A percentile compares a stretch with the other conserved stretches of the same genome.
phyloP scores from a whole-genome alignment of 2,329 filamentous ascomycete genomes.

The Xylariaceae sp. region DNA sequence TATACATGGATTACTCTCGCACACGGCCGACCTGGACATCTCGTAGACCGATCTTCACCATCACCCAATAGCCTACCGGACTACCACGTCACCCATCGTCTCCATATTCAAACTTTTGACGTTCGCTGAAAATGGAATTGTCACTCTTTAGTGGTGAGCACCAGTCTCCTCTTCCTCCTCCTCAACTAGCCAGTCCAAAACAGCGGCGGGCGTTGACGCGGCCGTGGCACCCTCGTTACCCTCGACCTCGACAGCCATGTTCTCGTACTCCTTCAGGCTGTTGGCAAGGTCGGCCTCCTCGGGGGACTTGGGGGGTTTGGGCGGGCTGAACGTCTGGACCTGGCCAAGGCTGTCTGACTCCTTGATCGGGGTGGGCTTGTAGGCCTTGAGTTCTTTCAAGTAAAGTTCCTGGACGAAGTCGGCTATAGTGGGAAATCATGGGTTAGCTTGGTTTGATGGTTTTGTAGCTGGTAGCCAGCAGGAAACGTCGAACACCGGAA shows the following conservation, averaged over 20 bases:
- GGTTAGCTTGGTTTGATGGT: constrained; percentile 16
- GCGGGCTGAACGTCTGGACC: constrained; percentile 84
- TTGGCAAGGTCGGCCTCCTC: constrained; percentile 93
- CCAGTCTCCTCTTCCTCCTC: constrained; percentile 66
- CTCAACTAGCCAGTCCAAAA: constrained; percentile 83
- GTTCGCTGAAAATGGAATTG: constrained; percentile 5
- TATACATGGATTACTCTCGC: constrained; percentile 50
- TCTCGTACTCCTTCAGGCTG: constrained; percentile 94
- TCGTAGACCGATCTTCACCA: constrained; percentile 17
- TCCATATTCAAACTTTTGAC: background rate
- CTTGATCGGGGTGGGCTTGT: constrained; percentile 88
- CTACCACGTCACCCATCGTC: background rate
- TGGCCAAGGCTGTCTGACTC: constrained; percentile 86
- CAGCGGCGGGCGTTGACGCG: constrained; percentile 62
- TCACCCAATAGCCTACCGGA: constrained; percentile 18
- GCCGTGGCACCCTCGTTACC: constrained; percentile 73
- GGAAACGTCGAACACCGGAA: background rate
- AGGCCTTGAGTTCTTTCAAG: constrained; percentile 92
- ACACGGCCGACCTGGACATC: constrained; percentile 3
- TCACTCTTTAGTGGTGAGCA: constrained; percentile 54
- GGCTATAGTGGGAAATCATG: constrained; percentile 61
- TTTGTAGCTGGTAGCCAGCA: background rate
- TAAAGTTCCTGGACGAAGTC: constrained; percentile 98
- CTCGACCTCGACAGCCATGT: constrained; percentile 92
- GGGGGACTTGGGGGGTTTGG: constrained; percentile 83